Evolutionary conservation across 139 green algal species (phyloP), one percentile per base, ranked within the genome.

Genomic region (Protoeuglena noctilucae): DNA sequence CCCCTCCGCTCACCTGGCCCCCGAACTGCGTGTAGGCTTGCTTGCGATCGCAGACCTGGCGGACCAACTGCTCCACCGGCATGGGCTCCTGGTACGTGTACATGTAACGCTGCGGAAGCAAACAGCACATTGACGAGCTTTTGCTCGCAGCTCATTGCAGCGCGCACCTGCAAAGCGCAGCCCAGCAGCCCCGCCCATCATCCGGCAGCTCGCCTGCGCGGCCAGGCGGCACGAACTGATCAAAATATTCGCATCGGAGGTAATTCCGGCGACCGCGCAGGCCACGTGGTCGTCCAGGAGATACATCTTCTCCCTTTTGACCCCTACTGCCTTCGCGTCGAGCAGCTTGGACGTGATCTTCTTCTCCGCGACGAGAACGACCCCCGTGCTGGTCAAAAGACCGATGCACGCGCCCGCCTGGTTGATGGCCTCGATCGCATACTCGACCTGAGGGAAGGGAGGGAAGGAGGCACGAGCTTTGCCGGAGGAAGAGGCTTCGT

Each of bases 371-470:
- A 84, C 86, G 28, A 99, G 65, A 0, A 96, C 84, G 3, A 98
- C 80, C 16, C 91, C 92, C 27, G 96, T 81, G 18, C 74, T 88
- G 24, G 87, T 77, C 0, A 95, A 71, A 9, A 96, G 67, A 22
- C 88, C 92, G 4, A 98, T 80, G 1, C 82, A 82, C 4, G 89
- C 80, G 17, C 92, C 92, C 5, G 92, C 91, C 24, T 99, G 93
- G 16, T 76, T 90, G 57, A 99, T 98, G 19, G 92, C 89, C 65
- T 99, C 92, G 86, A 99, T 96, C 12, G 92, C 92, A 61, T 99
- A 99, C 67, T 80, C 69, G 21, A 80, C 75, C 60, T 68, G 52
- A n/a, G n/a, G n/a, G n/a, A n/a, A n/a, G n/a, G n/a, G n/a, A n/a
- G n/a, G 2, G n/a, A 21, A 40, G 39, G 14, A 69, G 12, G 25